These are phyloP conservation scores for Cutaneotrichosporon sp. DNA, from an alignment of 1,284 basidiomycete genomes.

Conservation along the genomic window DNA sequence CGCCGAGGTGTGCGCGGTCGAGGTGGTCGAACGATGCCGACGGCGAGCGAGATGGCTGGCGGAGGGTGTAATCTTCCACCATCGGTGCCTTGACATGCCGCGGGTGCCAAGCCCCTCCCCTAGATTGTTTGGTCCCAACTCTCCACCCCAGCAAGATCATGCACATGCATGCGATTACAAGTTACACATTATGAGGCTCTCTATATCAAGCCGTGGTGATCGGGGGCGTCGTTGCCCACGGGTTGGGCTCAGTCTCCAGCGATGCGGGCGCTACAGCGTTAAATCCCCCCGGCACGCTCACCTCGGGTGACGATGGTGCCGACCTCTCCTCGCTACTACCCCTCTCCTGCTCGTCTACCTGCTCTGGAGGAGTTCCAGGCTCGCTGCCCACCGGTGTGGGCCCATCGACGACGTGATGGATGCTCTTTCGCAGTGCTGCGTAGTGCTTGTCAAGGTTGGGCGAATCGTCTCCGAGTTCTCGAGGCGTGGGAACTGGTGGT, in stretches of 20 bases:
- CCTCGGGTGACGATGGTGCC: not conserved
- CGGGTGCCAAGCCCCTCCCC: too few relatives aligned
- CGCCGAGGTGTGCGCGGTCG: too few relatives aligned
- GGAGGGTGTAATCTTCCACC: too few relatives aligned
- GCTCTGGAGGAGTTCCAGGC: not conserved
- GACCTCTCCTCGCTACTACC: not conserved
- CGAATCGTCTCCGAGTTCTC: conserved; percentile 10
- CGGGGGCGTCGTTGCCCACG: conserved; percentile 15
- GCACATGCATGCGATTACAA: not conserved
- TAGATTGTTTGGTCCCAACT: conserved; percentile 4
- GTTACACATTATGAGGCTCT: conserved; percentile 3
- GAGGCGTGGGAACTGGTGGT: not conserved
- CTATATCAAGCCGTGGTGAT: not conserved
- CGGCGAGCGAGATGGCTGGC: not conserved
- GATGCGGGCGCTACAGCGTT: conserved; percentile 9
- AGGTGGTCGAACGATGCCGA: conserved; percentile 1
- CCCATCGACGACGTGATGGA: conserved; percentile 42
- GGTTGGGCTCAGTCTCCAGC: conserved; percentile 21
- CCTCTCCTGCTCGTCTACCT: not conserved
- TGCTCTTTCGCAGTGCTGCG: conserved; percentile 42
- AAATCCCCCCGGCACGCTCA: conserved; percentile 6
- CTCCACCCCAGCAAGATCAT: not conserved
- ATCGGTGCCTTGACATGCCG: conserved; percentile 1
- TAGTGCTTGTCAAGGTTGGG: conserved; percentile 47
- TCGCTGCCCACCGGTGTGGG: conserved; percentile 12